Evolutionary conservation across 805 yeast species (phyloP), one percentile per base, ranked within the genome.

Genomic region (Candida nonsorbophila): DNA sequence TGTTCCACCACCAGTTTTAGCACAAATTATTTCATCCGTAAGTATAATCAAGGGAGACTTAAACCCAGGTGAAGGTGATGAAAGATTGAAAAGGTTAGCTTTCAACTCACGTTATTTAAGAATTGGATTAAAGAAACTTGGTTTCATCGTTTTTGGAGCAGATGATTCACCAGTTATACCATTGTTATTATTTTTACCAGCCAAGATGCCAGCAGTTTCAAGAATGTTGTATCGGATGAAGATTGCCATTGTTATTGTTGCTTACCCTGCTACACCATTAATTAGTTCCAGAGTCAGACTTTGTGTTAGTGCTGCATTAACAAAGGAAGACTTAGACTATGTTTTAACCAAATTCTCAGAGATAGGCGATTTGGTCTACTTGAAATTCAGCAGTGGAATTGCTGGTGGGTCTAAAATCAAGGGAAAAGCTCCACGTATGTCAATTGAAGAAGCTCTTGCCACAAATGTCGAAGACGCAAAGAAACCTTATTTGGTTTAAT

Each of bases 141-240:
- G 99, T 1, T 92, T 88, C 55, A 86, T 88, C 48, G 92, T 87
- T 25, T 82, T 79, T 44, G 99, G 99, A 42, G 83, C 83, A 39
- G 96, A 92, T 44, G 98, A 92, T 56, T 84, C 95, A 23, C 99
- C 99, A 2, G 95, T 92, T 29, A 77, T 92, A 36, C 98, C 98
- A 19, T 56, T 90, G 37, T 64, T 92, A 52, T 59, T 88, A 39
- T 92, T 82, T 51, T 76, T 85, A 30, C 99, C 98, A 14, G 79
- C 94, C 16, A 90, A 88, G 53, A 86, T 92, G 94, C 94, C 95
- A 15, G 87, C 90, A 0, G 75, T 87, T 38, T 81, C 95, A 25
- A 74, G 95, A 53, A 74, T 77, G 72, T 72, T 90, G 70, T 73
- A 82, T 44, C 76, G 73, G 40, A 67, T 76, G 57, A 83, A 83